Percentiles rank a stretch among this genome's conserved stretches.
Evolutionary conservation across 2,329 filamentous ascomycete species (phyloP).

Genomic region (Botryotinia convoluta): DNA sequence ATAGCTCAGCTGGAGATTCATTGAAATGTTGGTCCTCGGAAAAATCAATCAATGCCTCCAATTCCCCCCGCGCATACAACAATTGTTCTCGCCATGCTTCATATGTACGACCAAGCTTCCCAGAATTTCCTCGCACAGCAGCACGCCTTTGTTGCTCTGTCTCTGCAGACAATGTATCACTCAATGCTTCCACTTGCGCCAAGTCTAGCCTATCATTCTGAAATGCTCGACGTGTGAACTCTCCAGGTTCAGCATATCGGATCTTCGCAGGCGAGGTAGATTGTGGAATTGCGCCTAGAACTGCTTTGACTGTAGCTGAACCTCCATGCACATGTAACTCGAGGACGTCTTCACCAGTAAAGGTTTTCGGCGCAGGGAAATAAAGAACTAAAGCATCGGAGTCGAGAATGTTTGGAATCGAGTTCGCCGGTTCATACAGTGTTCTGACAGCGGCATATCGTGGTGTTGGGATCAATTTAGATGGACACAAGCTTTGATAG

Average conservation of each 20-base stretch:
- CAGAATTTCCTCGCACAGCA: constrained; percentile 75
- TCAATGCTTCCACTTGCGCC: constrained; percentile 72
- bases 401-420: constrained; percentile 50
- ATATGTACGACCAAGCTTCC: constrained; percentile 70
- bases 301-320: constrained; percentile 80
- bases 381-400: constrained; percentile 67
- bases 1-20: constrained; percentile 71
- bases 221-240: constrained; percentile 93
- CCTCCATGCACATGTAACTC: constrained; percentile 96
- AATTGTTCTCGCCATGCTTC: constrained; percentile 77
- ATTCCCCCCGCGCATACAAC: constrained; percentile 78
- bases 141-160: constrained; percentile 92
- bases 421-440: constrained; percentile 59
- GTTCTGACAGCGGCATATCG: constrained; percentile 70
- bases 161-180: constrained; percentile 63
- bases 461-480: constrained; percentile 51
- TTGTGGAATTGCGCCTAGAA: constrained; percentile 71
- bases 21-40: constrained; percentile 97
- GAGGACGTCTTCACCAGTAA: constrained; percentile 88
- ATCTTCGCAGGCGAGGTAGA: constrained; percentile 47
- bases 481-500: constrained; percentile 60
- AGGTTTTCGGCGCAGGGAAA: constrained; percentile 77
- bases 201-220: constrained; percentile 81
- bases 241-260: constrained; percentile 89
- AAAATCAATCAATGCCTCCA: constrained; percentile 96